These are phyloP conservation scores for Domatiomyces globalis DNA, from an alignment of 2,329 filamentous ascomycete species.

Conservation along the genomic window DNA sequence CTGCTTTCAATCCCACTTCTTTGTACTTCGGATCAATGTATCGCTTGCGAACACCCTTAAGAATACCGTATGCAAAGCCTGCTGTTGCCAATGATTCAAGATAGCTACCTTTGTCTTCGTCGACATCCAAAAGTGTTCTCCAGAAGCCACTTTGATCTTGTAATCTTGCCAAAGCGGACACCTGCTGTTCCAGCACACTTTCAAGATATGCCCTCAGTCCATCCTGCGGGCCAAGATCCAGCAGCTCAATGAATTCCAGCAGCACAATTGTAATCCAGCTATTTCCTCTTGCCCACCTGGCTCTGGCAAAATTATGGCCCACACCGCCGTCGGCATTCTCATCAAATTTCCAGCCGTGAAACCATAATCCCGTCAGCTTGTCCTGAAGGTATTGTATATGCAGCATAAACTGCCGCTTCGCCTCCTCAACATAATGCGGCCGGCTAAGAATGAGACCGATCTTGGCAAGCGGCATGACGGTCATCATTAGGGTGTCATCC, in stretches of 20 bases:
- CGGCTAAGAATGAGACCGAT: constrained; percentile 57
- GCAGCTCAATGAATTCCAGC: constrained; percentile 62
- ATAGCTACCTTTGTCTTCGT: constrained; percentile 51
- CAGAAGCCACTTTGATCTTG: constrained; percentile 54
- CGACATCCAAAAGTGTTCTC: constrained; percentile 59
- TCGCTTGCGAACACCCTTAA: constrained; percentile 56
- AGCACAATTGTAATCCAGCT: constrained; percentile 70
- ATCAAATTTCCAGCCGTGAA: constrained; percentile 69
- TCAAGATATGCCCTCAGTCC: constrained; percentile 40
- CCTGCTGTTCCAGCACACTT: constrained; percentile 52
- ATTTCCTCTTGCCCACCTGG: constrained; percentile 42
- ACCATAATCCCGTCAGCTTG: constrained; percentile 56
- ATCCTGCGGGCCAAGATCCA: constrained; percentile 41
- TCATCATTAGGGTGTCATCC: constrained; percentile 86
- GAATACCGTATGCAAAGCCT: constrained; percentile 65
- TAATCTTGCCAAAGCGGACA: constrained; percentile 45
- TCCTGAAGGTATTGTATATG: constrained; percentile 71
- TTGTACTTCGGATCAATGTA: constrained; percentile 50
- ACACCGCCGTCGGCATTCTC: constrained; percentile 37
- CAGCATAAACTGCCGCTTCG: constrained; percentile 61
- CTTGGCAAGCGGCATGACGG: constrained; percentile 64
- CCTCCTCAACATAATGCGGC: constrained; percentile 62
- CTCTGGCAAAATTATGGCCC: constrained; percentile 43
- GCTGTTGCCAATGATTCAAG: constrained; percentile 64
- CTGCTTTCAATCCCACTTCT: constrained; percentile 49